Percentiles rank a stretch among this genome's conserved stretches.
Conservation (phyloP, 148 eudicot genomes). For the Drosera capensis region DNA sequence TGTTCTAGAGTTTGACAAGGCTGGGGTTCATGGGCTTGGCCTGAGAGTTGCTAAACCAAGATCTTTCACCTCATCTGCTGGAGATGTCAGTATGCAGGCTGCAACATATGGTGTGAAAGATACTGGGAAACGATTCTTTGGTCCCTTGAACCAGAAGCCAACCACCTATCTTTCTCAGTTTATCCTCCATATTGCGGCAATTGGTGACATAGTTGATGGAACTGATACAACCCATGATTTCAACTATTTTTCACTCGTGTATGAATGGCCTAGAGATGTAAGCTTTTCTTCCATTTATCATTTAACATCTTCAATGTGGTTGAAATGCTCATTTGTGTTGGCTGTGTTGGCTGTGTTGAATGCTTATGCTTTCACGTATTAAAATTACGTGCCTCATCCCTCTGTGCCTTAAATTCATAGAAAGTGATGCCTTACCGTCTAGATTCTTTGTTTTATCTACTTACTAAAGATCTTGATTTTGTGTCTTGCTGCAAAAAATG, state of each 20-base stretch:
- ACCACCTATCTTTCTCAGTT: slow-evolving; percentile 89
- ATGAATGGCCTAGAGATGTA: slow-evolving; percentile 99
- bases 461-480: no score
- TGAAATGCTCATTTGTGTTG: background rate
- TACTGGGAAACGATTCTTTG: slow-evolving; percentile 63
- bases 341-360: background rate
- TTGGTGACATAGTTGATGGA: slow-evolving; percentile 98
- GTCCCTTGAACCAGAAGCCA: slow-evolving; percentile 56
- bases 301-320: background rate
- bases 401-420: no score
- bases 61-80: slow-evolving; percentile 21
- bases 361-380: background rate
- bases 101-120: slow-evolving; percentile 52
- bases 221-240: slow-evolving; percentile 98
- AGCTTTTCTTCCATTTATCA: slow-evolving; percentile 12
- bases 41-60: slow-evolving; percentile 41
- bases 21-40: slow-evolving; percentile 79
- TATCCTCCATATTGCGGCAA: slow-evolving; percentile 94
- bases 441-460: no score
- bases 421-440: no score
- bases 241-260: slow-evolving; percentile 86
- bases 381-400: no score
- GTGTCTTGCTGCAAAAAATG: no score
- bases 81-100: slow-evolving; percentile 32
- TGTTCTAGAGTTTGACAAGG: slow-evolving; percentile 29